A percentile compares a stretch with the other conserved stretches of the same genome.
phyloP scores from a whole-genome alignment of 805 yeast species.

The Hanseniaspora occidentalis region DNA sequence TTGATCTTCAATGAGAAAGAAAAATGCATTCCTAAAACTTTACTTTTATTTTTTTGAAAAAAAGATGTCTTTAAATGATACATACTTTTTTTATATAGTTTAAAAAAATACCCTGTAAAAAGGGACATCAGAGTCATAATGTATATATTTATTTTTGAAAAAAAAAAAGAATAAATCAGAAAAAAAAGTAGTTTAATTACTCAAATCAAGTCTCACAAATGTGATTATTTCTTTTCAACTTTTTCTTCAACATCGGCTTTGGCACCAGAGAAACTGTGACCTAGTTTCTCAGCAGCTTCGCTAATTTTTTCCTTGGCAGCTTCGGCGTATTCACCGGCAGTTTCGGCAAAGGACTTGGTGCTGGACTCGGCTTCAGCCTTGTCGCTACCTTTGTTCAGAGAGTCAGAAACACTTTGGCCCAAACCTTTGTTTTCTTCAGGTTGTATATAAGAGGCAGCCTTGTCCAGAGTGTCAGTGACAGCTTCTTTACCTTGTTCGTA shows the following conservation, averaged over 20 bases:
- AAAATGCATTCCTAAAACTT: too few relatives aligned
- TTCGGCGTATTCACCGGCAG: slow-evolving; percentile 47
- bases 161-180: neutral
- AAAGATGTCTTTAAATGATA: too few relatives aligned
- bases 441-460: slow-evolving; percentile 41
- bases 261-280: slow-evolving; percentile 40
- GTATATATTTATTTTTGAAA: too few relatives aligned
- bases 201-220: neutral
- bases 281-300: slow-evolving; percentile 33
- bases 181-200: neutral
- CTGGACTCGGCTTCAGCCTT: slow-evolving; percentile 27
- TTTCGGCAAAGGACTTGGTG: slow-evolving; percentile 35
- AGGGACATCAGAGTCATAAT: too few relatives aligned
- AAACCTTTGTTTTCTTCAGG: slow-evolving; percentile 61
- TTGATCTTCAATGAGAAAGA: too few relatives aligned
- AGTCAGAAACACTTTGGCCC: slow-evolving; percentile 57
- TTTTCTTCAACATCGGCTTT: slow-evolving; percentile 2
- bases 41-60: too few relatives aligned
- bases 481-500: slow-evolving; percentile 59
- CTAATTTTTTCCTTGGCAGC: slow-evolving; percentile 40
- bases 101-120: too few relatives aligned
- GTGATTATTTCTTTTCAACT: slow-evolving; percentile 3
- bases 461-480: slow-evolving; percentile 56
- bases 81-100: too few relatives aligned
- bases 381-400: slow-evolving; percentile 41